Percentiles rank a stretch among this genome's conserved stretches.
Evolutionary conservation across 2,329 filamentous ascomycete species (phyloP).

Genomic region (Claviceps digitariae): DNA sequence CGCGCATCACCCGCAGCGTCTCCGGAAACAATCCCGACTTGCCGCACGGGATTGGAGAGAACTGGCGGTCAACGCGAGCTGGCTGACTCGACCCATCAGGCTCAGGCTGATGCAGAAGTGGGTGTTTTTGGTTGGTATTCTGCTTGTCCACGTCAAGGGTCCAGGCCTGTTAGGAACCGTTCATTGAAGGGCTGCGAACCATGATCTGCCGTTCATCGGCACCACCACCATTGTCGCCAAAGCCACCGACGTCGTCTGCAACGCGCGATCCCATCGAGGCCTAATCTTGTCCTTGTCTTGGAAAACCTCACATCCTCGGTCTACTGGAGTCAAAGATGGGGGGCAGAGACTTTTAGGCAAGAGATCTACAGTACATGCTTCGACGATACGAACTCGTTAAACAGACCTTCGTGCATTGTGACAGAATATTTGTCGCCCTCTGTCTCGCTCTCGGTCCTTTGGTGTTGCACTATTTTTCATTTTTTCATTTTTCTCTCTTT

Average conservation of each 20-base stretch:
- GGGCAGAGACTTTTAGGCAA: background rate
- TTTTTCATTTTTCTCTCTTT: background rate
- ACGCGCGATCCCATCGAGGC: background rate
- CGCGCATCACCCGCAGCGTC: constrained; percentile 3
- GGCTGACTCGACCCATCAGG: background rate
- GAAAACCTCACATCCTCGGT: no score
- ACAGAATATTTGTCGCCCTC: background rate
- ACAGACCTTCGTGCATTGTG: background rate
- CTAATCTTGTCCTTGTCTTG: background rate
- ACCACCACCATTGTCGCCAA: constrained; percentile 4
- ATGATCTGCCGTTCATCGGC: constrained; percentile 9
- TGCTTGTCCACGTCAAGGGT: constrained; percentile 6
- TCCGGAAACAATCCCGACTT: constrained; percentile 6
- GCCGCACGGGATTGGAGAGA: background rate
- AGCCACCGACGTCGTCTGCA: constrained; percentile 4
- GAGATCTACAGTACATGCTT: background rate
- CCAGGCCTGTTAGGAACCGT: constrained; percentile 3
- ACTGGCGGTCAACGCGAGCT: constrained; percentile 8
- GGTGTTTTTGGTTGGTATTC: constrained; percentile 4
- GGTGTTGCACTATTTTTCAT: background rate
- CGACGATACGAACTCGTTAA: background rate
- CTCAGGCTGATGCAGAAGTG: background rate
- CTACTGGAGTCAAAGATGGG: background rate
- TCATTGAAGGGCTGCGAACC: constrained; percentile 8
- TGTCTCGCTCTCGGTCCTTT: background rate